Base-by-base conservation (phyloP, 139 green algal genomes). In the Trebouxia sp. region DNA sequence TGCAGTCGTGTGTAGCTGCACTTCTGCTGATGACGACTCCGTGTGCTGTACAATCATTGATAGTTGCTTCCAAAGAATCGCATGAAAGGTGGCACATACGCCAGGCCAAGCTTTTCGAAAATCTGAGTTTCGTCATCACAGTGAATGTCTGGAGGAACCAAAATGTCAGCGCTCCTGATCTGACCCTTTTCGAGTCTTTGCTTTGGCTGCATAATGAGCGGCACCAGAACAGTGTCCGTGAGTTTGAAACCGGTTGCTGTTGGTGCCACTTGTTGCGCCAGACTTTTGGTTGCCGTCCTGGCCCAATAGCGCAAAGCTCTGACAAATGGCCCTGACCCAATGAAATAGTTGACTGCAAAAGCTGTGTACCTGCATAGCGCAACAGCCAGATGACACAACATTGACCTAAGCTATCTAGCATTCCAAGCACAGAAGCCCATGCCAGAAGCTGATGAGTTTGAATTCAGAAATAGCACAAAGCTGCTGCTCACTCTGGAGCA, bases 51-150 rank as follows among this genome's bases (percentile, higher is more conserved):
- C n/a, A 14, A 6, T 76, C 42, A 82, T 28, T 82, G 56, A 43
- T 48, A 82, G 58, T 82, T 55, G 28, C 38, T 50, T 11, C 55
- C 56, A 38, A 83, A 83, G 10, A 41, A 74, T n/a, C 81, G 72
- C 62, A 85, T 81, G 47, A 75, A 58, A n/a, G 81, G 75, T n/a
- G 81, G 81, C 10, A 85, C 81, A 39, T 85, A 85, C 0, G 28
- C 37, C 26, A 85, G 65, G 15, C 81, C 81, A 9, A 85, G 37
- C 9, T 74, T 58, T 14, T 42, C 43, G n/a, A 85, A 85, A 42
- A 85, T 85, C 32, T 82, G 75, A 14, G 75, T 70, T 62, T 85
- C 81, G 20, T 42, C 10, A 38, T 41, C 41, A 26, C 56, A 76
- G 10, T 82, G 3, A 10, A 76, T 12, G 41, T 22, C 45, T 37